These are phyloP conservation scores for Scytalidium lignicola DNA, from an alignment of 2,329 filamentous ascomycete genomes.

Conservation along the genomic window DNA sequence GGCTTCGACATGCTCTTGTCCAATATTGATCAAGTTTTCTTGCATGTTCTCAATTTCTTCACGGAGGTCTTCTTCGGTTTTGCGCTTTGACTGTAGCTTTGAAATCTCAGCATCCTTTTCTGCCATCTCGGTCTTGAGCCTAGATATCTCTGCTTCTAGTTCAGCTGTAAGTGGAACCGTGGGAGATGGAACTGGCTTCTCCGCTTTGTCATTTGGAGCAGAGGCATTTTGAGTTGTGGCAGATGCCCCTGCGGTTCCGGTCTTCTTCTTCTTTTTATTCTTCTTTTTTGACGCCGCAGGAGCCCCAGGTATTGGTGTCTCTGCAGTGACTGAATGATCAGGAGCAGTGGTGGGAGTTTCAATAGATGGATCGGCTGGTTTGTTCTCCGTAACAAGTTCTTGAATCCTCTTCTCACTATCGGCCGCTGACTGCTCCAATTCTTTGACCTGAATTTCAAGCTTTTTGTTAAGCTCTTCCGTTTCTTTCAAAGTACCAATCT, in stretches of 20 bases:
- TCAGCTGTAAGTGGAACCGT: conserved; percentile 9
- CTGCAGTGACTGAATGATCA: conserved; percentile 3
- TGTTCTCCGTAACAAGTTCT: conserved; percentile 18
- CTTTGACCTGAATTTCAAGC: conserved; percentile 18
- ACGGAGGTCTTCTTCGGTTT: conserved; percentile 70
- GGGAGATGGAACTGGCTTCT: conserved; percentile 9
- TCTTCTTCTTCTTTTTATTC: conserved; percentile 87
- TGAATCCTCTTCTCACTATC: conserved; percentile 16
- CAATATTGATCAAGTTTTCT: conserved; percentile 73
- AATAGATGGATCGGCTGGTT: conserved; percentile 12
- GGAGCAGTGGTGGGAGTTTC: conserved; percentile 6
- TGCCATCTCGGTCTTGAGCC: conserved; percentile 22
- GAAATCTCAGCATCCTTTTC: conserved; percentile 61
- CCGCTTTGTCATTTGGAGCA: conserved; percentile 9
- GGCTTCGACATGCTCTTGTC: conserved; percentile 77
- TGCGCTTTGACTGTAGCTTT: conserved; percentile 61
- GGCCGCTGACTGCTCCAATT: conserved; percentile 14
- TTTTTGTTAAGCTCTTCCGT: conserved; percentile 13
- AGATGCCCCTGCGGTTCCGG: conserved; percentile 26
- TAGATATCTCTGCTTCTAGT: conserved; percentile 22
- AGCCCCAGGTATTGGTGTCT: conserved; percentile 37
- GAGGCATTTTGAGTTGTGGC: conserved; percentile 22
- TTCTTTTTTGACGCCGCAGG: conserved; percentile 62
- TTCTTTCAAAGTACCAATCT: conserved; percentile 14
- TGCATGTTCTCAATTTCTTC: conserved; percentile 84